Evolutionary conservation across 2,329 filamentous ascomycete species (phyloP), one percentile per base, ranked within the genome.

Genomic region (Ophiocordyceps polyrhachis-furcata): DNA sequence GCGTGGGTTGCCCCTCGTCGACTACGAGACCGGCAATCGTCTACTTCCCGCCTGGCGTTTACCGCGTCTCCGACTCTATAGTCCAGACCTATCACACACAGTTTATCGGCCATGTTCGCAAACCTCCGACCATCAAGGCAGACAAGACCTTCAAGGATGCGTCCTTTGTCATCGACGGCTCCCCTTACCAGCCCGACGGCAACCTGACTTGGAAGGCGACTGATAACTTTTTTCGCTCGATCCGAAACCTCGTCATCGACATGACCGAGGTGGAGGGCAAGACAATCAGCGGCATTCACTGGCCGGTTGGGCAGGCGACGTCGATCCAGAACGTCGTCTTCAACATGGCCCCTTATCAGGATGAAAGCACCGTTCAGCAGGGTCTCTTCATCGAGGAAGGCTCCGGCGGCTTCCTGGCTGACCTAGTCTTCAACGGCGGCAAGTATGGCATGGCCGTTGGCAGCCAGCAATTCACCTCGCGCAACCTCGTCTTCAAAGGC

Each of bases 61-160:
- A 95, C 58, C 56, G 82, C 17, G 79, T 96, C 52, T 85, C 77
- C 57, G 72, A 69, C 54, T 84, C 89, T 17, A 76, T 96, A 51
- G 65, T 87, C 43, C 82, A 87, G 60, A 81, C 81, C 62, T 96
- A 96, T 70, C 94, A 94, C 68, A 93, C 89, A 6, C 87, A 95
- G 61, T 76, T 96, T 49, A 70, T 95, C 31, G 89, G 89, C 46
- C 87, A 96, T 65, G 78, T 81, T 43, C 58, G 74, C 53, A 68
- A 73, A 49, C 62, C 80, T 13, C 87, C 89, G 0, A 80, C 79
- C 0, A 69, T 95, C 61, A 87, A 45, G 29, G 44, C 29, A 21
- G 14, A 20, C 19, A 11, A 13, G 29, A 20, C 20, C 15, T 38
- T 45, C 14, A 25, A 23, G 2, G 12, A 15, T 5, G 29, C 47